Evolutionary conservation across 148 eudicot genomes (phyloP), one percentile per base, ranked within the genome.

Genomic region (Polygonum aviculare): DNA sequence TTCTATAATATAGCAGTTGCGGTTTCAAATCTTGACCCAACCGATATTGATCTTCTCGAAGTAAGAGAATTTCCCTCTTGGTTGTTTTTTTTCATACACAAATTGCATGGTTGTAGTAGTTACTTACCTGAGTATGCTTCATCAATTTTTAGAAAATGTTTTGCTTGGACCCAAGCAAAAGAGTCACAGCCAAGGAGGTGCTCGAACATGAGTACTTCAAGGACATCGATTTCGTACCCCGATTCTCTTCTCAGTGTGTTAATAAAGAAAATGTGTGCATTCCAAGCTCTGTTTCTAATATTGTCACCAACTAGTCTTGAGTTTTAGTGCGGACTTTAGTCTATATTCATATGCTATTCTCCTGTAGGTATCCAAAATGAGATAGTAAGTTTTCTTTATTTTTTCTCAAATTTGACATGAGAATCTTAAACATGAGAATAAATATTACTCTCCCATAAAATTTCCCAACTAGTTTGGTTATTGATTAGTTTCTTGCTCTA

Each of bases 141-240:
- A 26, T 60, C 10, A 60, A 26, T 12, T 82, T 86, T 10, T 92
- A 94, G 98, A 94, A 92, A 92, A 91, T 94, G 98, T 92, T 94
- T 26, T 76, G 81, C 84, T 77, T 94, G 87, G 97, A 94, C 80
- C 98, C 98, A 51, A 88, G 92, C 88, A 86, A 78, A 87, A 94
- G 98, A 84, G 84, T 90, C 73, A 90, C 98, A 8, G 97, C 98
- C 14, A 88, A 90, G 83, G 79, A 80, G 76, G 98, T 95, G 19
- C 93, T 93, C 52, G 89, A 91, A 80, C 98, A 93, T 62, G 97
- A 93, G 78, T 93, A 93, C 88, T 93, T 93, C 83, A 91, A 88
- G 84, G 94, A 93, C 82, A 79, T 88, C 31, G 94, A 85, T 26
- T 79, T 75, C 38, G 92, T 89, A 22, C 93, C 93, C 65, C 91